Conservation (phyloP, 768 basidiomycete genomes). For the Podaxis sp. region DNA sequence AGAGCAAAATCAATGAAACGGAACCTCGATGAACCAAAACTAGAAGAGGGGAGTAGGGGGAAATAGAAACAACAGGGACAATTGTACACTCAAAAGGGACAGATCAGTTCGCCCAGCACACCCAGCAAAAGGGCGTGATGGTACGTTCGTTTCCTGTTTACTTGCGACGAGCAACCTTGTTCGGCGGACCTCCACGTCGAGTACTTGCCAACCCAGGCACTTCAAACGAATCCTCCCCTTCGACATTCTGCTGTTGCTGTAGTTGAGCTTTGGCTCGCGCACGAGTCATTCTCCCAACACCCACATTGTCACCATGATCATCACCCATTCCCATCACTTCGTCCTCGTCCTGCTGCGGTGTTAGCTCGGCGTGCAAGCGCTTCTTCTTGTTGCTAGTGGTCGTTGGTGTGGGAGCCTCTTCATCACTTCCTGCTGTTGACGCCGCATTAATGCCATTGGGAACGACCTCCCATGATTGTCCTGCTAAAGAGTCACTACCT, state of each 20-base stretch:
- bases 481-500: conserved; percentile 25
- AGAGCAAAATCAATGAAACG: neutral
- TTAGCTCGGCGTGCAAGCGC: conserved; percentile 38
- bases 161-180: conserved; percentile 10
- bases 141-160: neutral
- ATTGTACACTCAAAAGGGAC: neutral
- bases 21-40: neutral
- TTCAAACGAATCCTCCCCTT: conserved; percentile 10
- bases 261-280: conserved; percentile 9
- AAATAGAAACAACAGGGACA: neutral
- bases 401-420: conserved; percentile 13
- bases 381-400: conserved; percentile 28
- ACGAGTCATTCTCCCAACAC: conserved; percentile 10
- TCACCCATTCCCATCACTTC: conserved; percentile 3
- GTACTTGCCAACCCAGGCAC: conserved; percentile 9
- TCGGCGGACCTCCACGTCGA: conserved; percentile 8
- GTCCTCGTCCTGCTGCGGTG: conserved; percentile 37
- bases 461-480: conserved; percentile 59
- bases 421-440: neutral
- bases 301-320: neutral
- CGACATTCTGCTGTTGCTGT: conserved; percentile 2
- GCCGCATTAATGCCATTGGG: conserved; percentile 19
- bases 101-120: neutral
- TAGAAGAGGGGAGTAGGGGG: neutral
- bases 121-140: neutral